A percentile compares a stretch with the other conserved stretches of the same genome.
phyloP scores from a whole-genome alignment of 345 rosid genomes.

The Populus simonii region DNA sequence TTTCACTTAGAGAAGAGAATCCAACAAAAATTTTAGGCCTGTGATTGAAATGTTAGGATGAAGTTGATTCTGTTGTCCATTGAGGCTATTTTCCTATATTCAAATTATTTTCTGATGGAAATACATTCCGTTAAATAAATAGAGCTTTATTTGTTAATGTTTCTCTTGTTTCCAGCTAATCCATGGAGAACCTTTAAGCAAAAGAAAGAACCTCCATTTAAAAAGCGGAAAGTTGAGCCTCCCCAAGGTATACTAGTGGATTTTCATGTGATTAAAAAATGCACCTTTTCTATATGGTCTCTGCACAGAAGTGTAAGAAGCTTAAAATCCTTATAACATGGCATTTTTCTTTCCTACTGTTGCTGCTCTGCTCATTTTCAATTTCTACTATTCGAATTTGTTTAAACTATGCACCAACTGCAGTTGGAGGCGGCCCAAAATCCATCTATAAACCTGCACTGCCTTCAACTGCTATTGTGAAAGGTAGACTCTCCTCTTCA shows the following conservation, averaged over 20 bases:
- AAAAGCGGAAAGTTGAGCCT: constrained; percentile 80
- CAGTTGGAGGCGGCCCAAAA: constrained; percentile 48
- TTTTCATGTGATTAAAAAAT: neutral
- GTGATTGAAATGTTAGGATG: neutral
- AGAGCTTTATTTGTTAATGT: constrained; percentile 2
- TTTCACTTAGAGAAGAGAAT: neutral
- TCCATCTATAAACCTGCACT: constrained; percentile 50
- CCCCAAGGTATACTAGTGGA: constrained; percentile 51
- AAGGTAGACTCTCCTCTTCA: constrained; percentile 58
- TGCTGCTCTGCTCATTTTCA: neutral
- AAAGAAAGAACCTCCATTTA: constrained; percentile 74
- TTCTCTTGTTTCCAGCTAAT: constrained; percentile 52
- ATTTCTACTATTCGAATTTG: neutral
- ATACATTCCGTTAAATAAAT: neutral
- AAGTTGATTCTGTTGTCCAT: neutral
- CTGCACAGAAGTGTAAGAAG: constrained; percentile 19
- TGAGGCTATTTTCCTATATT: neutral
- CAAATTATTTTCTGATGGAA: neutral
- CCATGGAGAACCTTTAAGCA: constrained; percentile 63
- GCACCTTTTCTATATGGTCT: neutral
- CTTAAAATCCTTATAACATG: neutral
- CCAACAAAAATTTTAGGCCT: neutral
- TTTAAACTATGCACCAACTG: constrained; percentile 19
- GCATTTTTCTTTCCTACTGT: neutral
- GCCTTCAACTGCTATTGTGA: constrained; percentile 39